Percentiles rank a stretch among this genome's conserved stretches.
Evolutionary conservation across 2,329 filamentous ascomycete genomes (phyloP).

Genomic region (Fonsecaea nubica): DNA sequence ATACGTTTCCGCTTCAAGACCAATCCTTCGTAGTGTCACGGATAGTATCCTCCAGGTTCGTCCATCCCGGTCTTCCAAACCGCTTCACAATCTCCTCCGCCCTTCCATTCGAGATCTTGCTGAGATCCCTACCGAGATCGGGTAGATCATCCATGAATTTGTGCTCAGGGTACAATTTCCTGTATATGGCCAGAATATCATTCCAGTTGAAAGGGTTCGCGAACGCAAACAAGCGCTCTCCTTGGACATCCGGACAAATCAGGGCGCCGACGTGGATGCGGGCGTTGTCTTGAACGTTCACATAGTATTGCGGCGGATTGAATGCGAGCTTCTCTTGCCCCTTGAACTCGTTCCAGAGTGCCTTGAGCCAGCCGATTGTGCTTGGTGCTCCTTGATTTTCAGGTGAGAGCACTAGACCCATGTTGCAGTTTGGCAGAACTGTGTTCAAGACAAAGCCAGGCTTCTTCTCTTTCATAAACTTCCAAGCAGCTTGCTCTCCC

Average conservation of each 20-base stretch:
- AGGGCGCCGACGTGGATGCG: slow-evolving; percentile 61
- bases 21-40: slow-evolving; percentile 18
- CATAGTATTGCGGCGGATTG: slow-evolving; percentile 34
- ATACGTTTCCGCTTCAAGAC: neutral
- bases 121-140: slow-evolving; percentile 30
- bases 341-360: slow-evolving; percentile 49
- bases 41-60: slow-evolving; percentile 28
- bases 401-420: slow-evolving; percentile 29
- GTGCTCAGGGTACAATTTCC: slow-evolving; percentile 47
- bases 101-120: slow-evolving; percentile 27
- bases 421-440: slow-evolving; percentile 35
- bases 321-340: slow-evolving; percentile 48
- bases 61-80: slow-evolving; percentile 30
- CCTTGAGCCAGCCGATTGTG: slow-evolving; percentile 33
- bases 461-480: slow-evolving; percentile 45
- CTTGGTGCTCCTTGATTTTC: slow-evolving; percentile 30
- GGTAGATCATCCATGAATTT: slow-evolving; percentile 40
- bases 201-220: slow-evolving; percentile 57
- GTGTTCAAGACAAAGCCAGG: slow-evolving; percentile 42
- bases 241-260: slow-evolving; percentile 53
- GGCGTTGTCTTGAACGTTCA: slow-evolving; percentile 58
- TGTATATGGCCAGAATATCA: slow-evolving; percentile 47
- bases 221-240: slow-evolving; percentile 63
- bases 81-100: slow-evolving; percentile 34
- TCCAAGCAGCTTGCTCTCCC: slow-evolving; percentile 50